Evolutionary conservation across 1,139 yeast genomes (phyloP), one percentile per base, ranked within the genome.

Genomic region (Candida anutae): DNA sequence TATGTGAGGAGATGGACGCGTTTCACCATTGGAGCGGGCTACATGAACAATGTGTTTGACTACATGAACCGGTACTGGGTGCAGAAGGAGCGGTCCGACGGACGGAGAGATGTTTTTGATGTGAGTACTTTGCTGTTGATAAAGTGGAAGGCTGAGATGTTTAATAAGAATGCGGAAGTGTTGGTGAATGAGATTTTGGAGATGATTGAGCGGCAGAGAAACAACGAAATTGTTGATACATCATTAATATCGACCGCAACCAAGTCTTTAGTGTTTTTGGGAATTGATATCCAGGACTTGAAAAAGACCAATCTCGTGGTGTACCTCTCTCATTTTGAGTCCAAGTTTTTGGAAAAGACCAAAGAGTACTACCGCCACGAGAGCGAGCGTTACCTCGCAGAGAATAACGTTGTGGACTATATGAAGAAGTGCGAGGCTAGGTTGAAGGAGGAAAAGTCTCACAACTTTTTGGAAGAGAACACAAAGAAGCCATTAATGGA

Each of bases 11-110:
- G 81, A 39, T 93, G 97, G 96, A 77, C 79, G 36, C 69, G 97
- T 36, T 93, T 74, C 50, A 77, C 94, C 21, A 75, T 84, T 33
- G 98, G 98, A 22, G 94, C 97, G 1, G 82, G 88, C 13, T 83
- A 85, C 53, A 61, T 93, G 55, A 87, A 87, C 54, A 94, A 93
- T 53, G 93, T 93, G 16, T 85, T 90, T 50, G 95, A 88, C 50
- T 93, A 93, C 54, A 77, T 93, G 73, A 93, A 93, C 54, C 73
- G 97, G 39, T 90, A 90, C 56, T 93, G 98, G 98, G 96, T 93
- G 27, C 85, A 82, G 46, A 87, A 94, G 50, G 97, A 90, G 54
- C 72, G 97, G 46, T 83, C 88, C 24, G 97, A 90, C 50, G 97
- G 97, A n/a, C 75, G 85, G 45, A 71, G 88, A 39, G 87, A 85